Evolutionary conservation across 306 rosid species (phyloP).

Genomic region (Sindora glabra): DNA sequence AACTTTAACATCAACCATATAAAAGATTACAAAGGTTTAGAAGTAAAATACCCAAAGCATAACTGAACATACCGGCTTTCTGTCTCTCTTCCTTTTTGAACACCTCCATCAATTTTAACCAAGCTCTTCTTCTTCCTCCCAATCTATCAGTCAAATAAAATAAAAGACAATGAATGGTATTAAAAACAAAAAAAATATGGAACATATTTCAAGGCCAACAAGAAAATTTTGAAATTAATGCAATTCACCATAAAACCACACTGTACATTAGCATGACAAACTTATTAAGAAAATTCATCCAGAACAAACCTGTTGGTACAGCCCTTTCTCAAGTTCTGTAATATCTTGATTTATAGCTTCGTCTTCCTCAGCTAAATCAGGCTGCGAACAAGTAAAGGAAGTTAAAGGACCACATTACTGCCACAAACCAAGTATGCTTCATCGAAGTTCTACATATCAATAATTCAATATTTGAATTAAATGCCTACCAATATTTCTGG

Average conservation of each 20-base stretch:
- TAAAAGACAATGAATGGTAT: conserved; percentile 12
- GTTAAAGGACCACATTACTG: not conserved
- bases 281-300: not conserved
- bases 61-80: conserved; percentile 48
- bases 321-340: conserved; percentile 50
- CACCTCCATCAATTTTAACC: conserved; percentile 48
- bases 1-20: not conserved
- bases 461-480: conserved; percentile 10
- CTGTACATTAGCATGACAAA: not conserved
- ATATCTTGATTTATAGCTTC: conserved; percentile 63
- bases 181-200: conserved; percentile 15
- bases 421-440: conserved; percentile 14
- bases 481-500: conserved; percentile 67
- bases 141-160: conserved; percentile 39
- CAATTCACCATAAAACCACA: not conserved
- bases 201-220: conserved; percentile 9
- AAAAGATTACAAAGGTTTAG: conserved; percentile 1
- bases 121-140: conserved; percentile 55
- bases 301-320: conserved; percentile 55
- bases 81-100: conserved; percentile 48
- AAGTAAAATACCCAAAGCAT: conserved; percentile 14
- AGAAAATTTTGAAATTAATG: not conserved
- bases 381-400: conserved; percentile 48
- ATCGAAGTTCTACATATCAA: conserved; percentile 6
- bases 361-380: conserved; percentile 76